Conservation (phyloP, 2,329 filamentous ascomycete species). For the Trichoderma sp. region DNA sequence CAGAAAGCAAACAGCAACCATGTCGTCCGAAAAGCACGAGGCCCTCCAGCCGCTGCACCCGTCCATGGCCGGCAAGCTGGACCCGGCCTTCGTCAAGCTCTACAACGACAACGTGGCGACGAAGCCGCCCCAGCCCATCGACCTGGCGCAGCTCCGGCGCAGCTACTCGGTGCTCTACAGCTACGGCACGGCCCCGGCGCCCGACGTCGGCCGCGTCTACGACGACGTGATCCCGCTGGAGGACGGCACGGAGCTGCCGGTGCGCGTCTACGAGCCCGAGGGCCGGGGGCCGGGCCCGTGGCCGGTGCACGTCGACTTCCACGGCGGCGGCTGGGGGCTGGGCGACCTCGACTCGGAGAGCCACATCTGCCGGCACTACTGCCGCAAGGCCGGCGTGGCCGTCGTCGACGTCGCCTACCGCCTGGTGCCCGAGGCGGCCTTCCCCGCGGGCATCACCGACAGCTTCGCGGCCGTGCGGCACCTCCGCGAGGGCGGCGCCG, state of each 20-base stretch:
- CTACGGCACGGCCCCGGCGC: slow-evolving; percentile 48
- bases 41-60: slow-evolving; percentile 53
- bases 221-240: slow-evolving; percentile 42
- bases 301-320: slow-evolving; percentile 53
- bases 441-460: slow-evolving; percentile 53
- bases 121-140: slow-evolving; percentile 45
- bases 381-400: slow-evolving; percentile 46
- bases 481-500: slow-evolving; percentile 41
- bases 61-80: slow-evolving; percentile 49
- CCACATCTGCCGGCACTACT: slow-evolving; percentile 53
- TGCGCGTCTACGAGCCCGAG: slow-evolving; percentile 51
- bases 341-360: slow-evolving; percentile 54
- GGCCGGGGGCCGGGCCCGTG: slow-evolving; percentile 43
- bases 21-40: slow-evolving; percentile 41
- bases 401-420: slow-evolving; percentile 57
- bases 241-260: slow-evolving; percentile 38
- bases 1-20: not conserved
- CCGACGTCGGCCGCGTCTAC: slow-evolving; percentile 45
- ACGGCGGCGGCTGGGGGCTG: slow-evolving; percentile 54
- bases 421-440: slow-evolving; percentile 53
- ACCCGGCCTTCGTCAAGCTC: slow-evolving; percentile 51
- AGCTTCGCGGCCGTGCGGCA: slow-evolving; percentile 50
- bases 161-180: slow-evolving; percentile 50
- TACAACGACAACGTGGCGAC: slow-evolving; percentile 51
- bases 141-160: slow-evolving; percentile 43